Evolutionary conservation across 495 filamentous ascomycete species (phyloP), one percentile per base, ranked within the genome.

Genomic region (Penicillium desertorum): DNA sequence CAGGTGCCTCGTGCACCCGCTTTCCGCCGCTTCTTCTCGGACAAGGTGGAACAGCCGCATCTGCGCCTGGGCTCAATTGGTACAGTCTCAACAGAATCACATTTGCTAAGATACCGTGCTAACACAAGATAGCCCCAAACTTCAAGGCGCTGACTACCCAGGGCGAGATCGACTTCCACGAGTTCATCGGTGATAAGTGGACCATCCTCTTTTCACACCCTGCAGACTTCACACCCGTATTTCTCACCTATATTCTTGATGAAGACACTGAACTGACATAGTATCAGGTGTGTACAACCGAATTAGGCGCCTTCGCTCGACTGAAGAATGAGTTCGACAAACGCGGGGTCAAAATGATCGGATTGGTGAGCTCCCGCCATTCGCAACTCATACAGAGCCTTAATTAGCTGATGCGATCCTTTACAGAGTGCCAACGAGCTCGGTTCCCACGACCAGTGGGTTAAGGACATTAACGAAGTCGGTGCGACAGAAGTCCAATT

Each of bases 401-500:
- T 4, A 25, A 5, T 25, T 85, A 85, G 86, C 91, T 64, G 34
- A 63, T 44, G 27, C n/a, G 7, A 30, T 11, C 36, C 9, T 47
- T 3, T 17, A 4, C 9, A 75, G 72, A 79, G 74, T 54, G 76
- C 75, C 62, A 77, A 78, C 57, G 70, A 68, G 55, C 73, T 84
- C 60, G 78, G 81, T 20, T 83, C 77, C 59, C 84, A 86, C 67
- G 72, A 72, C 57, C 75, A 74, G 32, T 96, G 93, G 92, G 92
- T 96, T 80, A 88, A 90, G 80, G 95, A 98, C 73, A 97, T 98
- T 67, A 84, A 96, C 68, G 94, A 98, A 79, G 86, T 98, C 63
- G 85, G 86, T 45, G 88, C 87, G 65, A 87, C 84, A 72, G 83
- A 86, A 55, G 82, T 98, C 71, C 79, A 72, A 32, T 98, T 98